Percentiles rank a stretch among this genome's conserved stretches.
These are phyloP conservation scores for Lunasporangiospora selenospora DNA, from an alignment of 192 early-diverging fungal species.

Conservation along the genomic window DNA sequence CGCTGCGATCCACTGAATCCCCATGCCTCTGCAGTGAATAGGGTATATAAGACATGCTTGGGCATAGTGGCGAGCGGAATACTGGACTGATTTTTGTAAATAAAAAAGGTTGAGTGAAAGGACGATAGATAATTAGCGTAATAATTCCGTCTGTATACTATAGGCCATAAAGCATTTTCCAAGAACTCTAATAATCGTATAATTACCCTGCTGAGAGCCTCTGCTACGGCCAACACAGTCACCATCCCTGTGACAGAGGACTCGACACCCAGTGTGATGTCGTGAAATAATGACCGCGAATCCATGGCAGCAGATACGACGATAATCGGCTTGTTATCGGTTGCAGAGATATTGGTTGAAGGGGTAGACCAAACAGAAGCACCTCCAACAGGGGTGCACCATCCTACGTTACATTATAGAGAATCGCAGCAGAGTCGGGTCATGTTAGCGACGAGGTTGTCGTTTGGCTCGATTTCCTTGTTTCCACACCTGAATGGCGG, in stretches of 20 bases:
- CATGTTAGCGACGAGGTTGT: too few relatives aligned
- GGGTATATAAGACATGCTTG: conserved; percentile 79
- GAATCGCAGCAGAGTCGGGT: too few relatives aligned
- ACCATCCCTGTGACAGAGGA: conserved; percentile 67
- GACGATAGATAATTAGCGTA: too few relatives aligned
- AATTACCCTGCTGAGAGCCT: conserved; percentile 74
- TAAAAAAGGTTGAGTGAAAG: too few relatives aligned
- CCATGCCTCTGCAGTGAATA: conserved; percentile 77
- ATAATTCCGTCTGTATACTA: too few relatives aligned
- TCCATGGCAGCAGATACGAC: conserved; percentile 72
- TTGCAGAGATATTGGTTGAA: conserved; percentile 54
- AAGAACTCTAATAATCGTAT: too few relatives aligned
- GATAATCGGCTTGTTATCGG: conserved; percentile 70
- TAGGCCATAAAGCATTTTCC: too few relatives aligned
- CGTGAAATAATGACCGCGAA: conserved; percentile 69
- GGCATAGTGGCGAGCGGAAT: conserved; percentile 48
- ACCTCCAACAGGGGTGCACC: conserved; percentile 72
- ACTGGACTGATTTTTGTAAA: too few relatives aligned
- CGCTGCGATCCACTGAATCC: conserved; percentile 82
- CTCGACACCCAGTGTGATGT: conserved; percentile 63
- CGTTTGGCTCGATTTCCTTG: too few relatives aligned
- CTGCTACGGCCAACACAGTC: conserved; percentile 69
- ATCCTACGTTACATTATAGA: conserved; percentile 38
- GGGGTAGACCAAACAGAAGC: conserved; percentile 74
- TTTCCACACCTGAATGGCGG: too few relatives aligned